Base-by-base conservation (phyloP, 352 stramenopile genomes). In the Phytophthora pinifolia region DNA sequence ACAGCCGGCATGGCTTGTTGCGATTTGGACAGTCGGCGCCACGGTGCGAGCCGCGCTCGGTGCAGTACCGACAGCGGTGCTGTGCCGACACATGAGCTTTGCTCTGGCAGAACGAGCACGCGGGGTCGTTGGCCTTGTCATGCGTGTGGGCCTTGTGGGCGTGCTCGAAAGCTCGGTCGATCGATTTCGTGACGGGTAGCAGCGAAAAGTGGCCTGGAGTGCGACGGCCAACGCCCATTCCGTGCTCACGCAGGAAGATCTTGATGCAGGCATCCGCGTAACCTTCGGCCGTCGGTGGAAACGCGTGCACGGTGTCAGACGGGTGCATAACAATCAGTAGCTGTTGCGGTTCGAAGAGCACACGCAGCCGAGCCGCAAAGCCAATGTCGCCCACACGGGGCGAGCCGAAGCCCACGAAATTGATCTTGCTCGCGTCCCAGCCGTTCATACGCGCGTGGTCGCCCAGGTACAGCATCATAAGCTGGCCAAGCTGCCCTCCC, bases 321-420 rank as follows among this genome's bases (percentile, higher is more conserved):
- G 84, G 82, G 37, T 94, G 80, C 84, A 94, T 94, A 7, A 94
- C 76, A 47, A 92, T 89, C 12, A 94, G 46, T 10, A 92, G 50
- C 41, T 94, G 84, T 47, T 92, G 75, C 4, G 79, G 72, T 17
- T 90, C 74, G 48, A 91, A 94, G 7, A 94, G 68, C 36, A 92
- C 51, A 14, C 79, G 72, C 36, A 94, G 56, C 2, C 82, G 74
- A 33, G 84, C 76, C 1, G 84, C 84, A 66, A 94, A 90, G 31
- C 82, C 82, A 29, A 86, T 74, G 35, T 94, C 84, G 2, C 84
- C 84, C 4, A 90, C 83, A 1, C 83, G 82, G 5, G 84, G 84
- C 20, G 82, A 88, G 22, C 84, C 84, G 70, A 94, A 94, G 58
- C 83, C 81, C 8, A 94, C 83, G 44, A 90, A 87, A 54, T 79